Base-by-base conservation (phyloP, 2,329 filamentous ascomycete genomes). In the Alternaria novae-zelandiae region DNA sequence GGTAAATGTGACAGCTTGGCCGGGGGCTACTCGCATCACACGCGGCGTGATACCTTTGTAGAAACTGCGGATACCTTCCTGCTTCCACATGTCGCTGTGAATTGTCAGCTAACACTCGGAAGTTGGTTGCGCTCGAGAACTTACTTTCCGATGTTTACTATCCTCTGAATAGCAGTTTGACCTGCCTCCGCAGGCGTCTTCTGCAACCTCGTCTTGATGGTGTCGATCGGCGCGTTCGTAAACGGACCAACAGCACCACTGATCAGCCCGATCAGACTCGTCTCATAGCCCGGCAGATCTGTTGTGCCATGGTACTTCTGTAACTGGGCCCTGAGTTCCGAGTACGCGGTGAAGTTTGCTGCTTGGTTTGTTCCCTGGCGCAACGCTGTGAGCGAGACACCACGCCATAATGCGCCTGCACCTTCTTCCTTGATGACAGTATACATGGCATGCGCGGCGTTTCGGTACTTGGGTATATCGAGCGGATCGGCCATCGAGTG, bases 41-140 rank as follows among this genome's bases (percentile, higher is more conserved):
- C 96, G 89, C 7, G 96, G 96, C 50, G 96, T 99, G 82, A 99
- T 99, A 74, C 96, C 96, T 87, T 98, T 98, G 86, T 97, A 99
- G 83, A 99, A 99, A 51, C 96, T 96, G 74, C 93, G 90, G 71
- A 95, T 86, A 36, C 96, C 96, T 83, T 99, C 96, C 83, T 97
- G 92, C 76, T 91, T 93, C 81, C 83, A 84, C 83, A 86, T 85
- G 45, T 83, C 80, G 54, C 78, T 82, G 55, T 41, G 2, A 25
- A 3, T 17, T n/a, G 53, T 74, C 41, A 75, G 69, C 21, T 41
- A 7, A 11, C 6, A 41, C 32, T 43, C 25, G 30, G 23, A 12
- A 12, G 5, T 15, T 9, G 3, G 7, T 11, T 43, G 15, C 49
- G 6, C 28, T 44, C n/a, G 20, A 15, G 4, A 59, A 82, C 86